Conservation (phyloP, 768 basidiomycete species). For the Pleurotus ostreatus region DNA sequence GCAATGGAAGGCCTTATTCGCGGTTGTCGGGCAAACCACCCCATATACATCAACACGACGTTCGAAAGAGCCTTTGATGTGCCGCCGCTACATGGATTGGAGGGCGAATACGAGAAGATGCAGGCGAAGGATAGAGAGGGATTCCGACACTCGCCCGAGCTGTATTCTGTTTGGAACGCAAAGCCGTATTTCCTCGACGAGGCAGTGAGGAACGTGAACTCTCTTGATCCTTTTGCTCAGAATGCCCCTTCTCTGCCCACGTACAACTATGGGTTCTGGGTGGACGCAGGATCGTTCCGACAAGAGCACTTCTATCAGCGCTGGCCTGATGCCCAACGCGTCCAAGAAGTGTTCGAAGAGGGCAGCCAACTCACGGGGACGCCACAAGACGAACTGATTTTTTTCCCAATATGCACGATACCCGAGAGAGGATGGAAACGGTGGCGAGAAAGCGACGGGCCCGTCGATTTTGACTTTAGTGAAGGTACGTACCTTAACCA, state of each 20-base stretch:
- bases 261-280: slow-evolving; percentile 58
- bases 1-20: slow-evolving; percentile 29
- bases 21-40: slow-evolving; percentile 22
- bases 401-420: slow-evolving; percentile 40
- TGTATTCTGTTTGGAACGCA: slow-evolving; percentile 54
- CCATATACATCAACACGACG: slow-evolving; percentile 41
- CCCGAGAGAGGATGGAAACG: slow-evolving; percentile 24
- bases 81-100: slow-evolving; percentile 35
- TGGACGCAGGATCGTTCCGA: slow-evolving; percentile 52
- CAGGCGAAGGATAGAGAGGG: slow-evolving; percentile 42
- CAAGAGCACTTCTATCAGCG: slow-evolving; percentile 32
- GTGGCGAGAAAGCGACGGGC: slow-evolving; percentile 46
- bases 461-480: slow-evolving; percentile 46
- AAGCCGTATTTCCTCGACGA: slow-evolving; percentile 48
- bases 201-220: slow-evolving; percentile 24
- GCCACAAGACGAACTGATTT: slow-evolving; percentile 38
- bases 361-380: slow-evolving; percentile 25
- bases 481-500: slow-evolving; percentile 34
- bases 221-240: background rate
- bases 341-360: slow-evolving; percentile 36
- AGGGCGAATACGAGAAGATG: slow-evolving; percentile 35
- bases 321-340: slow-evolving; percentile 45
- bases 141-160: slow-evolving; percentile 36
- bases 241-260: background rate
- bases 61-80: slow-evolving; percentile 43